phyloP scores from a whole-genome alignment of 2,329 filamentous ascomycete genomes.

The Aspergillus sp. region DNA sequence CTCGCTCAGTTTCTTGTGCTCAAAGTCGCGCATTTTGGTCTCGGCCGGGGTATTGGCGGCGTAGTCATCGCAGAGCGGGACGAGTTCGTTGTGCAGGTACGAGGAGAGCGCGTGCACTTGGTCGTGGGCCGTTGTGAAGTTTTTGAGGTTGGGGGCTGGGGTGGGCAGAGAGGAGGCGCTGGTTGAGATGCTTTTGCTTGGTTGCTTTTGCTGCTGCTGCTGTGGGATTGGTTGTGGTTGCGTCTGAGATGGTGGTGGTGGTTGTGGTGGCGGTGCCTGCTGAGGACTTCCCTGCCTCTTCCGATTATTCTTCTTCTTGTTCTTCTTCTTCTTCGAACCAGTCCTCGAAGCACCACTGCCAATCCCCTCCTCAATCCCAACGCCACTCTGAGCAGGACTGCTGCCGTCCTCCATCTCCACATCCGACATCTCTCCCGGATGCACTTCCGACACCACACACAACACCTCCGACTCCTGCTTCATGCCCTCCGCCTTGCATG shows the following conservation, averaged over 20 bases:
- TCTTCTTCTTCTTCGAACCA: constrained; percentile 12
- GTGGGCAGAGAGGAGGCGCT: constrained; percentile 14
- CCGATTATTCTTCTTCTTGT: constrained; percentile 20
- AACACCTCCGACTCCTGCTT: constrained; percentile 43
- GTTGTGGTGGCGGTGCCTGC: constrained; percentile 4
- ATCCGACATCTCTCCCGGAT: constrained; percentile 20
- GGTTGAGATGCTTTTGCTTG: background rate
- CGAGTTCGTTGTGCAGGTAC: constrained; percentile 31
- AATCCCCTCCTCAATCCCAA: background rate
- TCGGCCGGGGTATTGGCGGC: constrained; percentile 34
- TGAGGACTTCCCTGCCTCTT: constrained; percentile 10
- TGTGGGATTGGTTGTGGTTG: constrained; percentile 7
- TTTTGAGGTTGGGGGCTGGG: constrained; percentile 28
- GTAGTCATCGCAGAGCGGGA: constrained; percentile 33
- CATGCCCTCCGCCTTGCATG: constrained; percentile 37
- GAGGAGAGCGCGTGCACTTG: constrained; percentile 30
- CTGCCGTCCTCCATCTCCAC: constrained; percentile 26
- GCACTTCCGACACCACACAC: constrained; percentile 38
- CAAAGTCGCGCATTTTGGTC: constrained; percentile 32
- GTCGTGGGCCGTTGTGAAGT: constrained; percentile 26
- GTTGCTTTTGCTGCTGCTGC: constrained; percentile 1
- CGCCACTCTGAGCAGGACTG: background rate
- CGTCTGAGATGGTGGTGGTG: constrained; percentile 5
- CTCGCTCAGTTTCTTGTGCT: constrained; percentile 38
- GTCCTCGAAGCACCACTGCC: too few relatives aligned